These are phyloP conservation scores for Saccharomycopsis crataegensis DNA, from an alignment of 1,139 yeast genomes.

Conservation along the genomic window DNA sequence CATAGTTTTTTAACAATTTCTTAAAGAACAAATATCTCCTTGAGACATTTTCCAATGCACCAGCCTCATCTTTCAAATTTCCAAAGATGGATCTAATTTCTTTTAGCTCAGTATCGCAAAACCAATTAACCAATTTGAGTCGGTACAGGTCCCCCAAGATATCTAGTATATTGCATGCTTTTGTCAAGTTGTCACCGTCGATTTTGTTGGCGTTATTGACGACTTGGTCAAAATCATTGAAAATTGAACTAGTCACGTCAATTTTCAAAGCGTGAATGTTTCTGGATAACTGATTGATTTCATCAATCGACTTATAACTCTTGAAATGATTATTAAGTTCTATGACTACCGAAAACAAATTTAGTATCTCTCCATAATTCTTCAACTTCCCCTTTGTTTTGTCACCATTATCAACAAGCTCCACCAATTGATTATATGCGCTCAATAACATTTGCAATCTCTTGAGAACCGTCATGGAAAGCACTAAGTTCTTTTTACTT, in stretches of 20 bases:
- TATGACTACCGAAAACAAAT: conserved; percentile 66
- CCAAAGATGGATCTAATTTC: conserved; percentile 69
- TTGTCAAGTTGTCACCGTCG: conserved; percentile 23
- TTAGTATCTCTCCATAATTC: conserved; percentile 60
- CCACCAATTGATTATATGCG: conserved; percentile 61
- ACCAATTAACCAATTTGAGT: conserved; percentile 65
- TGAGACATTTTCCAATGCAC: conserved; percentile 77
- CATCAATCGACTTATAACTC: conserved; percentile 77
- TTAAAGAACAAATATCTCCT: conserved; percentile 79
- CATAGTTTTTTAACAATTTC: conserved; percentile 56
- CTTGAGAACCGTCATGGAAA: conserved; percentile 79
- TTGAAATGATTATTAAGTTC: conserved; percentile 73
- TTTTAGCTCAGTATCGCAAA: conserved; percentile 57
- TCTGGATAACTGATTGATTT: conserved; percentile 63
- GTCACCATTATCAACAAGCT: conserved; percentile 17
- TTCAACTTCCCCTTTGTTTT: conserved; percentile 25
- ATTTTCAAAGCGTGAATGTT: conserved; percentile 58
- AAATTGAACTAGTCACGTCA: conserved; percentile 63
- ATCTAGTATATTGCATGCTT: conserved; percentile 69
- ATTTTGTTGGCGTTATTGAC: conserved; percentile 25
- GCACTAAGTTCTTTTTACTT: conserved; percentile 73
- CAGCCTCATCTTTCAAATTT: conserved; percentile 79
- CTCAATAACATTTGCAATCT: conserved; percentile 79
- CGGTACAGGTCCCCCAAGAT: conserved; percentile 54
- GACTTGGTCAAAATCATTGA: conserved; percentile 57